These are phyloP conservation scores for Henningerozyma blattae DNA, from an alignment of 805 yeast species.

Conservation along the genomic window DNA sequence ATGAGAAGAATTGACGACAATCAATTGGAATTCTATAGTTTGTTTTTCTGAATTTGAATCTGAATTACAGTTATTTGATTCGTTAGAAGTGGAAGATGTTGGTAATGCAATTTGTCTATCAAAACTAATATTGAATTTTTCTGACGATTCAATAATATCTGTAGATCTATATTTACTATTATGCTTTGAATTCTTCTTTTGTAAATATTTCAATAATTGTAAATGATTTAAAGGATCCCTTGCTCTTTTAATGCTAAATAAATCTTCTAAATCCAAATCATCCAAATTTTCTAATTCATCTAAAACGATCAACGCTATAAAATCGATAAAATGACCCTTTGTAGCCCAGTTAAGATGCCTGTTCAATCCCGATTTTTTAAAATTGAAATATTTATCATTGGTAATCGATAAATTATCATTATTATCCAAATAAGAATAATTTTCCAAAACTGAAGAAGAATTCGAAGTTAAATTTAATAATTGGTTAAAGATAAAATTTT, in stretches of 20 bases:
- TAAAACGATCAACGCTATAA: conserved; percentile 14
- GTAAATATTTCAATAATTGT: too few relatives aligned
- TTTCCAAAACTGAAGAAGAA: too few relatives aligned
- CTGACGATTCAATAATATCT: conserved; percentile 12
- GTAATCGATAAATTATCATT: too few relatives aligned
- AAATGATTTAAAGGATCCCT: too few relatives aligned
- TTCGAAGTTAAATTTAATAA: background rate
- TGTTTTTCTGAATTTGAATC: conserved; percentile 1
- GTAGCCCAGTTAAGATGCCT: conserved; percentile 23
- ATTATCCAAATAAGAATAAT: too few relatives aligned
- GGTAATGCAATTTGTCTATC: too few relatives aligned
- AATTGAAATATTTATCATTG: too few relatives aligned
- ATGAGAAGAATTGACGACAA: conserved; percentile 9
- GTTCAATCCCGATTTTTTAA: conserved; percentile 21
- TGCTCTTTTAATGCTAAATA: conserved; percentile 14
- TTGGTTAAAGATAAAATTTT: conserved; percentile 9
- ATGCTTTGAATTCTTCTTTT: background rate
- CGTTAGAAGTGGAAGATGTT: too few relatives aligned
- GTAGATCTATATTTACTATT: conserved; percentile 4
- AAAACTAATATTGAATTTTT: conserved; percentile 10
- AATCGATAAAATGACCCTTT: conserved; percentile 14
- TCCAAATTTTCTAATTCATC: conserved; percentile 15
- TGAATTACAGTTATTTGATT: too few relatives aligned
- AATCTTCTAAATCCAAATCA: conserved; percentile 13
- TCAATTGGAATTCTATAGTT: conserved; percentile 10